phyloP scores from a whole-genome alignment of 371 early-diverging fungal genomes.

The Lichtheimia ramosa region DNA sequence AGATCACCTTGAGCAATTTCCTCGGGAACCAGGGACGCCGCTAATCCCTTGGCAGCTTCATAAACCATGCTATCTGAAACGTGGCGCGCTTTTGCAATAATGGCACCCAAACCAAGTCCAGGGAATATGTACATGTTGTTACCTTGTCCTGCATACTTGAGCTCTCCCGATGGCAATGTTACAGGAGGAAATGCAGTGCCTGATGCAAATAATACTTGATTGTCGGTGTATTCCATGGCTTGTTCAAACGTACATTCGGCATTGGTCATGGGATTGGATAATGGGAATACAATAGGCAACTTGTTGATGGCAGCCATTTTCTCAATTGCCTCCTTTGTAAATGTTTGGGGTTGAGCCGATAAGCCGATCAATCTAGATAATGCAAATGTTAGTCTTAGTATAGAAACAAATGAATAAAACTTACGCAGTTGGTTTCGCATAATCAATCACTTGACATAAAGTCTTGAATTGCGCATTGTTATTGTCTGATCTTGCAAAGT shows the following conservation, averaged over 20 bases:
- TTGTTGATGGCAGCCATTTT: slow-evolving; percentile 76
- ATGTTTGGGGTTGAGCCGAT: slow-evolving; percentile 73
- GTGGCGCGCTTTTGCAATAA: slow-evolving; percentile 63
- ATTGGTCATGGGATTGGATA: slow-evolving; percentile 86
- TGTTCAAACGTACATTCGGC: slow-evolving; percentile 92
- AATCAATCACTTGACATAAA: slow-evolving; percentile 72
- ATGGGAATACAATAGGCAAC: slow-evolving; percentile 89
- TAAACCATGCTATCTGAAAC: slow-evolving; percentile 85
- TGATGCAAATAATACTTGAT: slow-evolving; percentile 86
- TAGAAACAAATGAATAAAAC: background rate
- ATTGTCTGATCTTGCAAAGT: slow-evolving; percentile 81
- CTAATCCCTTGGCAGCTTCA: slow-evolving; percentile 77
- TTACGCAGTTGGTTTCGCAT: slow-evolving; percentile 72
- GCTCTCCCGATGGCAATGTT: slow-evolving; percentile 46
- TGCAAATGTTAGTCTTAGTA: background rate
- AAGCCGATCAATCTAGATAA: slow-evolving; percentile 72
- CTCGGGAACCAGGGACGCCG: slow-evolving; percentile 68
- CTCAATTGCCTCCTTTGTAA: slow-evolving; percentile 60
- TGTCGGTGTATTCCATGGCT: slow-evolving; percentile 80
- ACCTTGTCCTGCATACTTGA: slow-evolving; percentile 16
- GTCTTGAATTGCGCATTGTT: slow-evolving; percentile 66
- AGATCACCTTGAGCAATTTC: slow-evolving; percentile 69
- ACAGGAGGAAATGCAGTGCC: slow-evolving; percentile 91
- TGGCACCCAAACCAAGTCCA: slow-evolving; percentile 84
- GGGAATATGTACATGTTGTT: slow-evolving; percentile 64